phyloP scores from a whole-genome alignment of 2,329 filamentous ascomycete genomes.

The Bipolaris gigantea region DNA sequence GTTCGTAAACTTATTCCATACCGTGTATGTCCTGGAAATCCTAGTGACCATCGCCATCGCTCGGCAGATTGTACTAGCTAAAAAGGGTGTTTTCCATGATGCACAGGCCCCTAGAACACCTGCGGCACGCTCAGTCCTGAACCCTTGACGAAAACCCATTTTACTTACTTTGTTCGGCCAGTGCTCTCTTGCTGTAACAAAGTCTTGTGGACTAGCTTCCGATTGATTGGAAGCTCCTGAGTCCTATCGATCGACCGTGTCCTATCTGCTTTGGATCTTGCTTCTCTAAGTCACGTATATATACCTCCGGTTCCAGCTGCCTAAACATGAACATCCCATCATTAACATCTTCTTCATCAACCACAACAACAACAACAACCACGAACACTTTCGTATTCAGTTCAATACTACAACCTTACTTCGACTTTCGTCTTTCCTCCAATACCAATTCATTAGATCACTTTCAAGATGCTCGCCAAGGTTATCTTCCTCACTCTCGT shows the following conservation, averaged over 20 bases:
- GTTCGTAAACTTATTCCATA: neutral
- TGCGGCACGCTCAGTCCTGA: neutral
- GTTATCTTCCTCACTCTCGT: neutral
- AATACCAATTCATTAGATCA: neutral
- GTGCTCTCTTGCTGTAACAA: neutral
- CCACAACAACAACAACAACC: too few relatives aligned
- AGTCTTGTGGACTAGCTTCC: neutral
- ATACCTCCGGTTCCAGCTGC: neutral
- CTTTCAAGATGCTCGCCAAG: neutral
- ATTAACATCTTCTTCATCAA: neutral
- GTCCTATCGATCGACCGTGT: too few relatives aligned
- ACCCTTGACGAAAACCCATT: neutral
- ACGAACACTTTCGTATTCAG: neutral
- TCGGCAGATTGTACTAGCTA: too few relatives aligned
- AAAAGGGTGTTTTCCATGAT: neutral
- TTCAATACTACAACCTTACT: neutral
- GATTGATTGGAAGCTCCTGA: too few relatives aligned
- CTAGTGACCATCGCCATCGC: neutral
- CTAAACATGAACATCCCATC: neutral
- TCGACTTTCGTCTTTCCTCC: neutral
- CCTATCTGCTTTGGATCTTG: neutral
- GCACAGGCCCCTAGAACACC: neutral
- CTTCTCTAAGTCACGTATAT: neutral
- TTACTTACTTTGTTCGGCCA: neutral
- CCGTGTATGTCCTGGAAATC: neutral